Evolutionary conservation across 768 basidiomycete genomes (phyloP), one percentile per base, ranked within the genome.

Genomic region (Suillus clintonianus): DNA sequence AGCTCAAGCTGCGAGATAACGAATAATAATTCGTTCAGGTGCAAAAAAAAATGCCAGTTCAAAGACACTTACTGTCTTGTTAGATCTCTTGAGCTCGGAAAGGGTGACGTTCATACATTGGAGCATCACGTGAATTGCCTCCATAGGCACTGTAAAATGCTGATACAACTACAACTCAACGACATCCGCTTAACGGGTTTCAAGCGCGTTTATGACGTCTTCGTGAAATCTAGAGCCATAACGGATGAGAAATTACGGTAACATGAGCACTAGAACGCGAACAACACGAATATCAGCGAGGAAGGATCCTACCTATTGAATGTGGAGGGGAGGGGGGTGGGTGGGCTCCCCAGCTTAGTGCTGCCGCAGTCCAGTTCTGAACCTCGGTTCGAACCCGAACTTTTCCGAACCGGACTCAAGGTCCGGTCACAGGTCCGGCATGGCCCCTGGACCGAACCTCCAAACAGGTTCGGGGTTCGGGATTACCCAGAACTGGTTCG

Each of bases 101-200:
- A 99, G 80, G 2, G 97, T 99, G 4, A 85, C 85, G 24, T 86
- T 90, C 91, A 99, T 97, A 72, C 97, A 99, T 68, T 96, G 92
- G 17, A 97, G 86, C 63, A 99, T 91, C 5, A 90, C 91, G 72
- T 99, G 97, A 50, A 98, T 97, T 47, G 94, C 91, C n/a, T 83
- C 75, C 97, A 99, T 98, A 11, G 86, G 73, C 59, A 90, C 88
- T 0, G 93, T 91, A 76, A 99, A 80, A 19, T 86, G 84, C 73
- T 97, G 95, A 55, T n/a, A n/a, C n/a, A n/a, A n/a, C n/a, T 92
- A 89, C 19, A 99, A 79, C 73, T 99, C 95, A 32, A 99, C 82
- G 19, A 98, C 94, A 71, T 99, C 96, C 2, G 95, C 94, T 68
- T 88, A 85, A 61, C 94, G 87, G 53, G 89, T 85, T 68, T 92